phyloP scores from a whole-genome alignment of 148 eudicot species.

The Nepenthes mirabilis region DNA sequence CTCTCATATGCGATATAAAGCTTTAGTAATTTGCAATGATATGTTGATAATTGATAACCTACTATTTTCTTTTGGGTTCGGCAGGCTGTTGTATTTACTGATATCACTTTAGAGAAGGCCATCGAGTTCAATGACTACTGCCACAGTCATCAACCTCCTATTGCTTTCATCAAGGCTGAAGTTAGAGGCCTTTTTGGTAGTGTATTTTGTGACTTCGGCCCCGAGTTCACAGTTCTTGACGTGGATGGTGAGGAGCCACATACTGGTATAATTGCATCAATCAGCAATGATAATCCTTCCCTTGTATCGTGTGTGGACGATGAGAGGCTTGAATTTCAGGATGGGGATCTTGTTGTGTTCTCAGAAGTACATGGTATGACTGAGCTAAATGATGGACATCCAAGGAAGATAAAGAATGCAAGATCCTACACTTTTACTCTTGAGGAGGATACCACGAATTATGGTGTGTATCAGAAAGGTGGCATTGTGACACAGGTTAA shows the following conservation, averaged over 20 bases:
- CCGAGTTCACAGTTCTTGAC: conserved; percentile 60
- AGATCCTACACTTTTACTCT: conserved; percentile 62
- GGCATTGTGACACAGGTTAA: conserved; percentile 69
- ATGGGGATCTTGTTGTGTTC: conserved; percentile 65
- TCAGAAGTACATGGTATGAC: conserved; percentile 66
- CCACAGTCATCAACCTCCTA: conserved; percentile 63
- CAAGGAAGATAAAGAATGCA: conserved; percentile 47
- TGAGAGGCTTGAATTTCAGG: conserved; percentile 71
- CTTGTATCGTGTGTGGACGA: conserved; percentile 71
- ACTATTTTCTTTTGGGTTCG: conserved; percentile 5
- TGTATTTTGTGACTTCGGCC: conserved; percentile 70
- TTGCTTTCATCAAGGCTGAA: conserved; percentile 62
- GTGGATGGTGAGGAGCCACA: conserved; percentile 83
- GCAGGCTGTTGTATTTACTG: conserved; percentile 65
- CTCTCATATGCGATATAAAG: too few relatives aligned
- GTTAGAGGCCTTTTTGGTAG: conserved; percentile 67
- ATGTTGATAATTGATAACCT: background rate
- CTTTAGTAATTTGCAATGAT: background rate
- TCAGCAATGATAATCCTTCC: conserved; percentile 60
- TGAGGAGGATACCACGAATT: conserved; percentile 60
- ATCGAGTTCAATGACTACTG: conserved; percentile 60
- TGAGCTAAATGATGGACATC: conserved; percentile 72
- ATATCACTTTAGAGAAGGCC: conserved; percentile 40
- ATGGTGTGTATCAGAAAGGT: conserved; percentile 49
- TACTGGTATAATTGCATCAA: conserved; percentile 64